phyloP scores from a whole-genome alignment of 2,329 filamentous ascomycete species.

The Stemphylium vesicarium region DNA sequence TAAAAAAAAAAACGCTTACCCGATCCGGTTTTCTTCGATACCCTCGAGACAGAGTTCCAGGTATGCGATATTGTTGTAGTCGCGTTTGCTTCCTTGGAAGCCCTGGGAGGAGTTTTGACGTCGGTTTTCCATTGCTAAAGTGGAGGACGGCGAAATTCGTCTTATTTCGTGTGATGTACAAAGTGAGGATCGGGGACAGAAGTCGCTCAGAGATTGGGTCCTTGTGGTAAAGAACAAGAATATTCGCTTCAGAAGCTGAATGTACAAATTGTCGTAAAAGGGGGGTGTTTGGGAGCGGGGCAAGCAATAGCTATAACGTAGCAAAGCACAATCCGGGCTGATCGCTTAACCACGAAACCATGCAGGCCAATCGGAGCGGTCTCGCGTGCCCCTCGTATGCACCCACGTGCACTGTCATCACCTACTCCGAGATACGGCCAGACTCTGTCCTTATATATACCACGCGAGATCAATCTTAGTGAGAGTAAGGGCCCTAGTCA shows the following conservation, averaged over 20 bases:
- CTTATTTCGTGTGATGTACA: not conserved
- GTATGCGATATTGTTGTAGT: no score
- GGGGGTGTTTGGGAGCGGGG: no score
- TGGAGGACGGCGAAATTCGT: not conserved
- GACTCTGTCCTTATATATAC: not conserved
- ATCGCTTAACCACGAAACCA: not conserved
- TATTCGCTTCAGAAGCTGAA: no score
- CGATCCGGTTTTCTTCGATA: not conserved
- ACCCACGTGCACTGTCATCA: not conserved
- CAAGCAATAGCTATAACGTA: no score
- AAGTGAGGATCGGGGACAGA: not conserved
- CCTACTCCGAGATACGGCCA: not conserved
- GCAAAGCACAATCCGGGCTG: no score
- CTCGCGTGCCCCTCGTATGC: not conserved
- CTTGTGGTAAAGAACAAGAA: not conserved
- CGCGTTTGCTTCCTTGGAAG: not conserved
- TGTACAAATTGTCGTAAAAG: no score
- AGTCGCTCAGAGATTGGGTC: no score
- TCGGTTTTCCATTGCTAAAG: not conserved
- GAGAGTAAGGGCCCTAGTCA: no score
- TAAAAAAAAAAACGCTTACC: constrained; percentile 16
- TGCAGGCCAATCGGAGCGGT: not conserved
- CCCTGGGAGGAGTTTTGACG: not conserved
- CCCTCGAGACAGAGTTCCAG: not conserved
- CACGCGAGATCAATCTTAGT: no score